Evolutionary conservation across 768 basidiomycete genomes (phyloP), one percentile per base, ranked within the genome.

Genomic region (Boletales sp.): DNA sequence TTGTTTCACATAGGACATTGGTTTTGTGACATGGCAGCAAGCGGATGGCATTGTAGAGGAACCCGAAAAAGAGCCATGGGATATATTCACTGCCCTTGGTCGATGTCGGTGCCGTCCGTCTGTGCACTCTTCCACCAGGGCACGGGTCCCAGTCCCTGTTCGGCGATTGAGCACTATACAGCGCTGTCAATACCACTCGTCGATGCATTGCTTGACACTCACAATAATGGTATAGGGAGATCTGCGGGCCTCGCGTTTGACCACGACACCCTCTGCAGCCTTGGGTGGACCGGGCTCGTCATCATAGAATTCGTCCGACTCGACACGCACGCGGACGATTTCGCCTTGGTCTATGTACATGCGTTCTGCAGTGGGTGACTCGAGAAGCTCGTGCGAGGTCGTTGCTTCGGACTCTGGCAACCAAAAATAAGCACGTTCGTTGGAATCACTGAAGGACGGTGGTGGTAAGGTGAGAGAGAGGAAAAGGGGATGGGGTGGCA

Each of bases 401-500:
- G 75, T 78, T 3, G 76, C 70, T 43, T 79, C 73, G 0, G 78
- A 75, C 45, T 80, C 79, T 12, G 88, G 83, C 7, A 90, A 69
- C 89, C 89, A 91, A 72, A 91, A 92, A 62, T 88, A 82, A 1
- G 86, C 82, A 31, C 87, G 86, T 65, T 91, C 86, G 61, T 88
- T 88, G 6, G 87, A 78, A 57, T 92, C 90, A 49, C 88, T 91
- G 58, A 10, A 10, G 3, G 34, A 34, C 13, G 3, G 42, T 3
- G 27, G 29, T 15, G 27, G 43, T 48, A 30, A 45, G 43, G 39
- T 12, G 45, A 40, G 24, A 19, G 24, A 27, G 40, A 37, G 21
- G 24, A 11, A 42, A 13, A 15, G 34, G 4, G n/a, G 34, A 19
- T 8, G 47, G 13, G 6, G 68, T 85, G 43, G 7, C 24, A 27